Base-by-base conservation (phyloP, 768 basidiomycete species). In the Russula ochroleuca region DNA sequence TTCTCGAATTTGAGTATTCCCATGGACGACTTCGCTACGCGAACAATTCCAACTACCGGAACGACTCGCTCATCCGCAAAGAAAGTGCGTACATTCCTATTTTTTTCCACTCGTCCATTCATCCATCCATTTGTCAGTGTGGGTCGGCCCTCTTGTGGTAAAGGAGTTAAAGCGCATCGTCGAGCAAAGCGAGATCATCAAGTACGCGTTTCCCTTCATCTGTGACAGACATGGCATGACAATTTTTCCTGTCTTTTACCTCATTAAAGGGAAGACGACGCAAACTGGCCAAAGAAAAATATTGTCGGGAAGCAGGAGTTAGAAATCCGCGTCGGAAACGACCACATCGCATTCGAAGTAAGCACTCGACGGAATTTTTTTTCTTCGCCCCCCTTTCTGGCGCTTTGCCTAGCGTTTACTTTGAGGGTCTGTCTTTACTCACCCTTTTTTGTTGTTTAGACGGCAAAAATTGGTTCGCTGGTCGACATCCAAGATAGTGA, bases 1-100 rank as follows among this genome's bases (percentile, higher is more conserved):
- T 98, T 75, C 82, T 99, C 51, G 96, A 99, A 74, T 99, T 98
- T 71, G 96, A 98, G 75, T 98, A 98, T 78, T 90, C 92, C 15
- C 92, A 95, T 78, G 96, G 96, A 43, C 88, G 96, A 68, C 82
- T 98, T 60, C 85, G 97, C 69, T 99, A 98, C 74, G 97, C 97
- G 66, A 96, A 98, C 80, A 98, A 98, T 80, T 98, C 96, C 11
- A 99, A 99, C 77, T 99, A 99, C 78, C 80, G 97, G 37, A 98
- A 98, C 70, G 97, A 99, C 78, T 90, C 88, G 74, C 78, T 99
- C 54, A 98, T 99, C 73, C 85, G 96, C 66, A 98, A 98, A 91
- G 97, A 99, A 77, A 97, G 95, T 97, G 69, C 71, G 93, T 82
- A 6, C 33, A 33, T 10, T 31, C 35, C 3, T 2, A n/a, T 17